Percentiles rank a stretch among this genome's conserved stretches.
Evolutionary conservation across 1,284 basidiomycete species (phyloP).

Genomic region (Singerocomus rubriflavus): DNA sequence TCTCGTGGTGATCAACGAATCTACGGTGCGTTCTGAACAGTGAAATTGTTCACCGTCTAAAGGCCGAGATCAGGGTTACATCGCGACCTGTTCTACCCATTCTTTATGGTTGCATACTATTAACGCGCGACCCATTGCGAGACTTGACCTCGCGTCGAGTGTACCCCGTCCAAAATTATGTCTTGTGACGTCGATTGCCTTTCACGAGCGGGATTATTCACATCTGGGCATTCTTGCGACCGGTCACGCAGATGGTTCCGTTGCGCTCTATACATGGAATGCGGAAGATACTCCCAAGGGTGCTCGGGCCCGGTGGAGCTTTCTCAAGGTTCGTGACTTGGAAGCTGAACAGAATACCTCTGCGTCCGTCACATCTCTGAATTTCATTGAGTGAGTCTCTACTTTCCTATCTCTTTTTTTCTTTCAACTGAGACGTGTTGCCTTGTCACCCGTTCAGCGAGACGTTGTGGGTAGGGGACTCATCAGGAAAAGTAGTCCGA

Average conservation of each 20-base stretch:
- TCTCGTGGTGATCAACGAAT: constrained; percentile 79
- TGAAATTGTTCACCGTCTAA: background rate
- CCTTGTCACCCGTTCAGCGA: constrained; percentile 12
- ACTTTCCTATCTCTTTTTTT: too few relatives aligned
- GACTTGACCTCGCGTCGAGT: constrained; percentile 54
- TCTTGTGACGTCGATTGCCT: constrained; percentile 65
- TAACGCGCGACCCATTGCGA: constrained; percentile 72
- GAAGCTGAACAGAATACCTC: constrained; percentile 42
- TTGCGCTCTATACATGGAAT: constrained; percentile 72
- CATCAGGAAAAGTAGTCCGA: constrained; percentile 23
- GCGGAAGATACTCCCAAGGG: constrained; percentile 62
- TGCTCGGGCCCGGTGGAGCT: constrained; percentile 68
- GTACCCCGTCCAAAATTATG: constrained; percentile 38
- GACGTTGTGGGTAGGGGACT: constrained; percentile 27
- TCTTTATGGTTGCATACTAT: constrained; percentile 77
- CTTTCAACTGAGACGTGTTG: background rate
- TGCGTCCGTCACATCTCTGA: constrained; percentile 59
- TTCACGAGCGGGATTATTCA: constrained; percentile 80
- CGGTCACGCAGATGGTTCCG: constrained; percentile 63
- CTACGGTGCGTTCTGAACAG: constrained; percentile 55
- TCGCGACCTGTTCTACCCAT: constrained; percentile 73
- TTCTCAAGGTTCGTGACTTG: constrained; percentile 61
- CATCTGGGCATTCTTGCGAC: constrained; percentile 66
- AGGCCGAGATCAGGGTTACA: constrained; percentile 57
- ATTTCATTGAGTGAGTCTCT: constrained; percentile 61